Conservation (phyloP, 192 early-diverging fungal species). For the Coemansia erecta region DNA sequence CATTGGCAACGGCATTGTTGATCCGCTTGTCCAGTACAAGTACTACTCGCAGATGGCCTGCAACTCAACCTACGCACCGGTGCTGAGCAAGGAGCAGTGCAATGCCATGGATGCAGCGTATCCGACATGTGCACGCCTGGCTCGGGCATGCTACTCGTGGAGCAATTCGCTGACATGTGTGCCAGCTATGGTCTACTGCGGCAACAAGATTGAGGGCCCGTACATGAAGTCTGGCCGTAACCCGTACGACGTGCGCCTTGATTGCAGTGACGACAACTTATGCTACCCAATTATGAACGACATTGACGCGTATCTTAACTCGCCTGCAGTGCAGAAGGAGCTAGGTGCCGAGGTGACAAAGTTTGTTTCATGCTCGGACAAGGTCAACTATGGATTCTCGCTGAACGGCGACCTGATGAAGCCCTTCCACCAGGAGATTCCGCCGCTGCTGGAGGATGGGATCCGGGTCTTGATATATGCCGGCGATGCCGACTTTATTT, state of each 20-base stretch:
- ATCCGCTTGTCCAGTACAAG: conserved; percentile 88
- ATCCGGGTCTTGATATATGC: conserved; percentile 86
- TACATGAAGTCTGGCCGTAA: conserved; percentile 83
- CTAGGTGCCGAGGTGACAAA: conserved; percentile 72
- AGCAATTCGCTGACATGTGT: conserved; percentile 75
- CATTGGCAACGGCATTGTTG: conserved; percentile 91
- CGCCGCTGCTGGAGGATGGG: conserved; percentile 72
- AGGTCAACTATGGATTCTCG: conserved; percentile 76
- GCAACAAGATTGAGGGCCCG: conserved; percentile 71
- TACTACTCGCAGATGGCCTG: conserved; percentile 80
- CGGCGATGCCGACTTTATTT: conserved; percentile 93
- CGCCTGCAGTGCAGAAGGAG: conserved; percentile 65
- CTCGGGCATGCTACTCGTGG: conserved; percentile 82
- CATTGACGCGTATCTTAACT: conserved; percentile 81
- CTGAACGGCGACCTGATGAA: conserved; percentile 88
- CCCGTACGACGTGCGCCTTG: conserved; percentile 89
- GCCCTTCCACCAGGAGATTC: conserved; percentile 67
- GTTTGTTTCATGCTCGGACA: conserved; percentile 81
- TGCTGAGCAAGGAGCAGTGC: conserved; percentile 71
- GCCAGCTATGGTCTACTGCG: conserved; percentile 78
- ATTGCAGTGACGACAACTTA: conserved; percentile 77
- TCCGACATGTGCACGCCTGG: conserved; percentile 71
- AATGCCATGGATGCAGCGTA: conserved; percentile 69
- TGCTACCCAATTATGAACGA: conserved; percentile 84
- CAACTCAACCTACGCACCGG: conserved; percentile 70